Base-by-base conservation (phyloP, 2,329 filamentous ascomycete genomes). In the Cladosporium phlei region DNA sequence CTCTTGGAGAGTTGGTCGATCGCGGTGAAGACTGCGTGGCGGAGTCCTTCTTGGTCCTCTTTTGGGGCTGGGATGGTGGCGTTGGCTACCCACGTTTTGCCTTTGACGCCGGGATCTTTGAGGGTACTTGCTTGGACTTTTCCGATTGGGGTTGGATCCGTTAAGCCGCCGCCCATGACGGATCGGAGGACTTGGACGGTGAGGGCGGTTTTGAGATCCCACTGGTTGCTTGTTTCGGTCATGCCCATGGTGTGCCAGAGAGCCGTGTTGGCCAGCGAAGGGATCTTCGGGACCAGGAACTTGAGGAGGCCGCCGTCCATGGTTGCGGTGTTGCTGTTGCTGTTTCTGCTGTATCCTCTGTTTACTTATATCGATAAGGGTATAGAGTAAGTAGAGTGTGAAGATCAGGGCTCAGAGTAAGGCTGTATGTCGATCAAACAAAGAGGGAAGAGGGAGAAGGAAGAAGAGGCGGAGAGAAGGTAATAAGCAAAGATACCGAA, bases 11-110 rank as follows among this genome's bases (percentile, higher is more conserved):
- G n/a, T n/a, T n/a, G n/a, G 19, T 79, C 70, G 34, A 89, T 78
- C 3, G 76, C 77, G 22, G 68, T 67, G 52, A 80, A 69, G 20
- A 89, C 59, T 2, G 75, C 71, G 33, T 83, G 74, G n/a, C 77
- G 69, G 11, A 82, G 61, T 5, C 51, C 53, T 32, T 72, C 68
- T 34, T 77, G 57, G 60, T 74, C 74, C 0, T 78, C 71, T 7
- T 39, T 51, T 0, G 83, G 85, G 2, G 69, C 68, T 0, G 80
- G 77, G 12, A 88, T 69, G 0, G 76, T 78, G 32, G 86, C 82
- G 46, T 80, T 85, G 57, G 82, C 83, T 19, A 95, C 75, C 90
- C 90, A 96, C 54, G 93, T 80, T 34, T 78, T 79, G 3, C 88
- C 88, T 61, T 87, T 89, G 60, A 94, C 72, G 0, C 79, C 81